Conservation (phyloP, 495 filamentous ascomycete species). For the Aspergillus leporis region DNA sequence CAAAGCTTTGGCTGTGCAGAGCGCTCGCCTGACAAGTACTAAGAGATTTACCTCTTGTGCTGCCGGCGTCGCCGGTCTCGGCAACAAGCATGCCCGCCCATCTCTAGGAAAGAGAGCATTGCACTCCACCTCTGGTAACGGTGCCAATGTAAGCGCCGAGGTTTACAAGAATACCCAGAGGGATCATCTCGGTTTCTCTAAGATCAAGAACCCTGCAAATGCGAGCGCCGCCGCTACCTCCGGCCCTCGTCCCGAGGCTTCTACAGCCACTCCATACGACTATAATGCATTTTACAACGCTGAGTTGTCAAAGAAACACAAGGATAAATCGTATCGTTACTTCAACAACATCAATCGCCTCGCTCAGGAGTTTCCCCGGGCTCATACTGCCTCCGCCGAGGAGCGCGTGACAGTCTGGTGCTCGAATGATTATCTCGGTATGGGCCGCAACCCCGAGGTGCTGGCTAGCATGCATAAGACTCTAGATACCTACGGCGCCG, state of each 20-base stretch:
- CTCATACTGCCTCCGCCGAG: slow-evolving; percentile 81
- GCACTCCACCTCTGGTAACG: slow-evolving; percentile 73
- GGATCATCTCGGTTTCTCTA: slow-evolving; percentile 28
- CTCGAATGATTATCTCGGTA: slow-evolving; percentile 97
- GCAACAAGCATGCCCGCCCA: slow-evolving; percentile 38
- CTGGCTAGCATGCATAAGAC: slow-evolving; percentile 92
- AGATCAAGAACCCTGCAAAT: slow-evolving; percentile 6
- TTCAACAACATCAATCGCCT: slow-evolving; percentile 99
- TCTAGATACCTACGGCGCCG: slow-evolving; percentile 90
- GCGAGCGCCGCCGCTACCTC: slow-evolving; percentile 10
- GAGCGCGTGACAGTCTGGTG: slow-evolving; percentile 98
- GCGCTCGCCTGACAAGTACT: slow-evolving; percentile 54
- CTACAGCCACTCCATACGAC: slow-evolving; percentile 65
- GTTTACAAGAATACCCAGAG: slow-evolving; percentile 60
- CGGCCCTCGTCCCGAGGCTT: slow-evolving; percentile 44
- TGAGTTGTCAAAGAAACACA: slow-evolving; percentile 97
- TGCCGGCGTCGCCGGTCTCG: slow-evolving; percentile 34
- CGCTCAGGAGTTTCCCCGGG: slow-evolving; percentile 92
- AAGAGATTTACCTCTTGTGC: slow-evolving; percentile 49
- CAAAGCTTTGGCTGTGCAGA: slow-evolving; percentile 91
- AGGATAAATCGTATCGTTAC: slow-evolving; percentile 99
- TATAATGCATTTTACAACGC: slow-evolving; percentile 86
- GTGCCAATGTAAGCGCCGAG: slow-evolving; percentile 69
- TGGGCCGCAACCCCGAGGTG: slow-evolving; percentile 89
- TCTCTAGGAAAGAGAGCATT: slow-evolving; percentile 63